Evolutionary conservation across 1,284 basidiomycete genomes (phyloP), one percentile per base, ranked within the genome.

Genomic region (Cutaneotrichosporon sp.): DNA sequence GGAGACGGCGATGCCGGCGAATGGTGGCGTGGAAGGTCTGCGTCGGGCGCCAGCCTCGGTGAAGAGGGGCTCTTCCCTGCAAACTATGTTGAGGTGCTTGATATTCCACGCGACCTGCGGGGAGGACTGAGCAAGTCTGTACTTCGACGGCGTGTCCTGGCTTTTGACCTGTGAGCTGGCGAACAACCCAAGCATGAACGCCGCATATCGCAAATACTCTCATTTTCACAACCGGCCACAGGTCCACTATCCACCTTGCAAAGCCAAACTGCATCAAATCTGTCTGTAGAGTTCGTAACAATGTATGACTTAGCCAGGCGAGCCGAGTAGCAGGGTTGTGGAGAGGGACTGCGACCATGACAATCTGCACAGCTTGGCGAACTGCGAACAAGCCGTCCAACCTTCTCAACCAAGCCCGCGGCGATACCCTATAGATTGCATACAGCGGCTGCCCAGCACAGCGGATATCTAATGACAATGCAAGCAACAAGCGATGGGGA

Each of bases 1-100:
- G 87, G 82, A 75, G 90, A 84, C 55, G 80, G 84, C 34, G 87
- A 81, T 37, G 83, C 78, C 17, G 84, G 90, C 66, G 86, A 90
- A 59, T 92, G 89, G 89, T 86, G 65, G 65, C 57, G 49, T 25
- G 72, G 74, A 48, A 79, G 79, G 8, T 71, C n/a, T 17, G 24
- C 43, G 24, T 22, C 17, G 17, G 22, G n/a, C n/a, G 25, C 26
- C 27, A 89, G 58, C 90, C 89, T 89, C 85, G 65, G 60, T 2
- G 70, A 75, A 5, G 72, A 75, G 54, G 82, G 82, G 10, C 78
- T 81, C 34, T 81, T 83, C 66, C 82, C 82, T 20, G 76, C 77
- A 22, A 82, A 79, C 60, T 81, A 81, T 61, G 77, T 82, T 39
- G 80, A 81, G 62, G 74, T 81, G n/a, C 46, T 74, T n/a, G 61